Evolutionary conservation across 108 stramenopile species (phyloP).

Genomic region (Skeletonema tropicum): DNA sequence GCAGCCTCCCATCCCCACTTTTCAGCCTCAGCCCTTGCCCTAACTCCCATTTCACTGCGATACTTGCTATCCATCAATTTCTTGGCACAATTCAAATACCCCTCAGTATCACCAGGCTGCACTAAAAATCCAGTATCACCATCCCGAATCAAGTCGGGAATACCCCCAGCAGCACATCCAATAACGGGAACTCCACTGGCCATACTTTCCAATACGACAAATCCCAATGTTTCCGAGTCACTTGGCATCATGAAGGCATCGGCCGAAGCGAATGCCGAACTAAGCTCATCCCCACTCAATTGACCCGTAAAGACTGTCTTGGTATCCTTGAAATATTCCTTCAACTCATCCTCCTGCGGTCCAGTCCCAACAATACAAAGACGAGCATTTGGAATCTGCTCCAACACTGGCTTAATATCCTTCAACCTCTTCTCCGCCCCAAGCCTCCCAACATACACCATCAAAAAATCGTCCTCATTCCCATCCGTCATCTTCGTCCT

Average conservation of each 20-base stretch:
- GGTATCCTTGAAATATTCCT: constrained; percentile 58
- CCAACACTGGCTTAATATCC: constrained; percentile 80
- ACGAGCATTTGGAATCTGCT: constrained; percentile 65
- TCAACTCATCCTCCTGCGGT: constrained; percentile 61
- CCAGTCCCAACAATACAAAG: constrained; percentile 70
- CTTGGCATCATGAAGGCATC: constrained; percentile 82
- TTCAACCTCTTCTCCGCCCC: constrained; percentile 86
- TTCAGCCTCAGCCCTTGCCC: constrained; percentile 81
- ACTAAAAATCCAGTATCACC: constrained; percentile 75
- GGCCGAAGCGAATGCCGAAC: constrained; percentile 69
- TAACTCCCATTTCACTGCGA: constrained; percentile 67
- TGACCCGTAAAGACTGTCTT: constrained; percentile 67
- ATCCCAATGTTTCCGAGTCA: constrained; percentile 85
- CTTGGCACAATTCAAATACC: constrained; percentile 56
- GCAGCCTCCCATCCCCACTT: constrained; percentile 92
- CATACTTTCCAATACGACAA: constrained; percentile 92
- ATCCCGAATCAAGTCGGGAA: constrained; percentile 75
- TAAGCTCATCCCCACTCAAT: constrained; percentile 63
- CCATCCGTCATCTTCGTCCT: constrained; percentile 80
- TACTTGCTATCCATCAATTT: constrained; percentile 59
- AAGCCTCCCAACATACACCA: constrained; percentile 92
- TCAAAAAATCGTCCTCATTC: constrained; percentile 82
- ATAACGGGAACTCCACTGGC: constrained; percentile 89
- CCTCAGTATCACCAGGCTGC: constrained; percentile 57
- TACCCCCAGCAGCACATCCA: constrained; percentile 74